phyloP scores from a whole-genome alignment of 768 basidiomycete genomes.

The Russula compacta region DNA sequence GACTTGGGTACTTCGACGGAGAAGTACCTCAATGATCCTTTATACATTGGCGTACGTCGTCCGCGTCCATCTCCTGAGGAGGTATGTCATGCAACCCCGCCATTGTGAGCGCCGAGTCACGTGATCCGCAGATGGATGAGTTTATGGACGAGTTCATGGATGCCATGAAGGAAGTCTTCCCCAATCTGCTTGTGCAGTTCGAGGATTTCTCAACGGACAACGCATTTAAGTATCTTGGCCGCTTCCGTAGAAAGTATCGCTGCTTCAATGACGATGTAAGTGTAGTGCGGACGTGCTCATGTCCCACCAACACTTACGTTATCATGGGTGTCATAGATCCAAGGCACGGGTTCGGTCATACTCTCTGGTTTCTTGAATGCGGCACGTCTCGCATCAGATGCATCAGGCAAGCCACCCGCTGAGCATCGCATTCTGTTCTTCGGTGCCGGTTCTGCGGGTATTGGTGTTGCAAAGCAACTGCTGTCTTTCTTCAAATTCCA shows the following conservation, averaged over 20 bases:
- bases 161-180: slow-evolving; percentile 67
- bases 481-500: slow-evolving; percentile 82
- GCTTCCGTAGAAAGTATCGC: slow-evolving; percentile 65
- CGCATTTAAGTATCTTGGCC: slow-evolving; percentile 77
- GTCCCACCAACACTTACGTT: neutral
- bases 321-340: slow-evolving; percentile 5
- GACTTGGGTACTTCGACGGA: slow-evolving; percentile 89
- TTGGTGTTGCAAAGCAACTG: slow-evolving; percentile 85
- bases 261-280: slow-evolving; percentile 88
- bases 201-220: slow-evolving; percentile 93
- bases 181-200: slow-evolving; percentile 78
- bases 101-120: slow-evolving; percentile 30
- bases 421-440: slow-evolving; percentile 87
- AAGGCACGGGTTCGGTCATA: slow-evolving; percentile 79
- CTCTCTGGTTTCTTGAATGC: slow-evolving; percentile 88
- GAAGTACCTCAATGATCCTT: slow-evolving; percentile 69
- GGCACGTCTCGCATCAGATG: slow-evolving; percentile 63
- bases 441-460: slow-evolving; percentile 86
- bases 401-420: slow-evolving; percentile 53
- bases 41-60: slow-evolving; percentile 78
- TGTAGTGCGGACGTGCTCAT: no score
- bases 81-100: neutral
- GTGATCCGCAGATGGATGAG: slow-evolving; percentile 56
- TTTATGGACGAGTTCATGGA: slow-evolving; percentile 94
- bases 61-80: slow-evolving; percentile 24